phyloP scores from a whole-genome alignment of 108 stramenopile species.

The Parietichytrium sp. region DNA sequence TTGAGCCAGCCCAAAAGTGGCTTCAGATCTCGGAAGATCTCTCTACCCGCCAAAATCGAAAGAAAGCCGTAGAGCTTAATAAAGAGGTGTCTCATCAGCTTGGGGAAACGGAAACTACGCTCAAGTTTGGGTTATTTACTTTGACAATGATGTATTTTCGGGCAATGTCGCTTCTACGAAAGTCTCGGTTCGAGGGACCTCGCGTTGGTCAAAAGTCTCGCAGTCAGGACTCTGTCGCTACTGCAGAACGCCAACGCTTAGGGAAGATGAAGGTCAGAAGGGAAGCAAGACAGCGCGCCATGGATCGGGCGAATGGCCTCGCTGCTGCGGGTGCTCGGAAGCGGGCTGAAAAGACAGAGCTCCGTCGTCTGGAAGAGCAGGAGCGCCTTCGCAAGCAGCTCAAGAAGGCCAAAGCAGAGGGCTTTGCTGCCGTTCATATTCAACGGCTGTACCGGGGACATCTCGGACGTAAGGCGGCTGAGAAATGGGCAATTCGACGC shows the following conservation, averaged over 20 bases:
- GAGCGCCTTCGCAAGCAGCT: constrained; percentile 39
- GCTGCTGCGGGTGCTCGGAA: constrained; percentile 13
- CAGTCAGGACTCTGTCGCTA: constrained; percentile 28
- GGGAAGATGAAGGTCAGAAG: not conserved
- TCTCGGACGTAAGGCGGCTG: constrained; percentile 48
- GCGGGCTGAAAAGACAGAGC: not conserved
- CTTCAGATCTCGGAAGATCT: not conserved
- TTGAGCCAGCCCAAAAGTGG: constrained; percentile 4
- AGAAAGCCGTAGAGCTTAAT: constrained; percentile 40
- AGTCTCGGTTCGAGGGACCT: constrained; percentile 39
- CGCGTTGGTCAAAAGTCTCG: not conserved
- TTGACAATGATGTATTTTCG: constrained; percentile 57
- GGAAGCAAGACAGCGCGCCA: constrained; percentile 35
- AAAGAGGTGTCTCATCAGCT: constrained; percentile 38
- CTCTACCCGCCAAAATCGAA: constrained; percentile 17
- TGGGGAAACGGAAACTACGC: constrained; percentile 45
- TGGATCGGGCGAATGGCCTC: constrained; percentile 40
- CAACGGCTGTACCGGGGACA: constrained; percentile 51
- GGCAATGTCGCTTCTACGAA: constrained; percentile 50
- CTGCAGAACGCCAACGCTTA: constrained; percentile 48
- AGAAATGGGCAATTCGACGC: constrained; percentile 43
- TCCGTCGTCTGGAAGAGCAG: constrained; percentile 39
- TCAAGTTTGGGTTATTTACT: constrained; percentile 55
- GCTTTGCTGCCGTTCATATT: constrained; percentile 8
- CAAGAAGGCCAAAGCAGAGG: not conserved